Evolutionary conservation across 108 stramenopile genomes (phyloP).

Genomic region (Cylindrotheca fusiformis): DNA sequence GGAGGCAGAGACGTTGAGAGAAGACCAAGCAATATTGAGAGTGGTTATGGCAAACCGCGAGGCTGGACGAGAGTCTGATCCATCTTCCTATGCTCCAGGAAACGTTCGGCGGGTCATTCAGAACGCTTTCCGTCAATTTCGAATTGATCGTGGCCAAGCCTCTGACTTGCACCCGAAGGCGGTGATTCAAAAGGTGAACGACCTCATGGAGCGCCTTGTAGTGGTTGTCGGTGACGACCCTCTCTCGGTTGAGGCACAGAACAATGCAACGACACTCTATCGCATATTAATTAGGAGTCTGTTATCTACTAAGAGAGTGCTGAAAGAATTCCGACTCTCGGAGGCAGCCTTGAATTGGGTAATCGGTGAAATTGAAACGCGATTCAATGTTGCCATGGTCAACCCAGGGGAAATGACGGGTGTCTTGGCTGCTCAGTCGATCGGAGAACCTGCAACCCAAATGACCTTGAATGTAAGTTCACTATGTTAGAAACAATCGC

Average conservation of each 20-base stretch:
- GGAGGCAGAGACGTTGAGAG: conserved; percentile 81
- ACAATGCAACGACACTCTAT: conserved; percentile 93
- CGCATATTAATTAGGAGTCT: conserved; percentile 87
- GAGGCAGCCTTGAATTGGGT: conserved; percentile 91
- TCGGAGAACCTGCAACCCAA: conserved; percentile 99
- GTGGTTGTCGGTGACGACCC: conserved; percentile 94
- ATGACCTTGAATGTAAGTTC: conserved; percentile 92
- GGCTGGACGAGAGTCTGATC: conserved; percentile 81
- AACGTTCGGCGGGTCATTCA: conserved; percentile 89
- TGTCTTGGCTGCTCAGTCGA: conserved; percentile 97
- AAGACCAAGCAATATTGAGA: conserved; percentile 85
- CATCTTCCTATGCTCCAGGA: conserved; percentile 88
- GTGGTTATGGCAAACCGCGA: conserved; percentile 89
- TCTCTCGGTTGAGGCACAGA: conserved; percentile 88
- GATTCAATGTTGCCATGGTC: conserved; percentile 89
- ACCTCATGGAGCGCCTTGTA: conserved; percentile 77
- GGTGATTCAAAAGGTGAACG: conserved; percentile 73
- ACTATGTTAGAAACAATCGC: not conserved
- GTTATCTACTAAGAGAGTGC: conserved; percentile 84
- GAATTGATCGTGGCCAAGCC: conserved; percentile 81
- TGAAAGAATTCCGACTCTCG: conserved; percentile 88
- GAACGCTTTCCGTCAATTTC: conserved; percentile 90
- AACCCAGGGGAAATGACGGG: conserved; percentile 98
- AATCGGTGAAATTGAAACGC: conserved; percentile 87
- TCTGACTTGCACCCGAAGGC: conserved; percentile 88